Base-by-base conservation (phyloP, 2,329 filamentous ascomycete genomes). In the Epichloe scottii region DNA sequence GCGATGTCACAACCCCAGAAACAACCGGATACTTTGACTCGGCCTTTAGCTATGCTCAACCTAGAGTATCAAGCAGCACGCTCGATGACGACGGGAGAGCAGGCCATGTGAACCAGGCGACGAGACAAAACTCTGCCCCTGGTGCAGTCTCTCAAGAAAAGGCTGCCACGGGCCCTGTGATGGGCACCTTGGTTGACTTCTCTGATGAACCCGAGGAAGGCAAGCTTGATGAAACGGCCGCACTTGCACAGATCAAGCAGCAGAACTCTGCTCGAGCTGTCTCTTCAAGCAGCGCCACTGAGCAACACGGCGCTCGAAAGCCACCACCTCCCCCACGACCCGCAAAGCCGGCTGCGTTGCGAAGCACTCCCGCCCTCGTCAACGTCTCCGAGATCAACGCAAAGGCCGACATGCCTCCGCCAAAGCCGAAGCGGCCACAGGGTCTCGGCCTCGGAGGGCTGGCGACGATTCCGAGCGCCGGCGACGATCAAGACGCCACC, bases 1-100 rank as follows among this genome's bases (percentile, higher is more conserved):
- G 94, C 51, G 93, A 98, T 66, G 88, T 98, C 21, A 98, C 93
- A 0, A 95, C 89, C 0, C 78, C 85, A 0, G 78, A 86, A 38
- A 74, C 60, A 11, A 59, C 80, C 12, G 80, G 79, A 0, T 97
- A 93, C 64, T 96, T 96, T 61, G 87, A 95, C 56, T 75, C 81
- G 1, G 65, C 68, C 0, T 70, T 71, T 48, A 63, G 67, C 11
- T 49, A 62, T 10, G 51, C 56, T 1, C 60, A 59, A 4, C 59
- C 55, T 34, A 65, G 59, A 44, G 50, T 58, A 21, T 57, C 62
- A n/a, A 62, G 55, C 46, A 51, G 57, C 44, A 56, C 58, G 2
- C 51, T 62, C 11, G 60, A 66, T 34, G 62, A 61, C 14, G 62
- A 61, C n/a, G 52, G 53, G n/a, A 52, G 50, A 21, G 7, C 23